A percentile compares a stretch with the other conserved stretches of the same genome.
phyloP scores from a whole-genome alignment of 2,329 filamentous ascomycete species.

The Ceratocystis papillata region DNA sequence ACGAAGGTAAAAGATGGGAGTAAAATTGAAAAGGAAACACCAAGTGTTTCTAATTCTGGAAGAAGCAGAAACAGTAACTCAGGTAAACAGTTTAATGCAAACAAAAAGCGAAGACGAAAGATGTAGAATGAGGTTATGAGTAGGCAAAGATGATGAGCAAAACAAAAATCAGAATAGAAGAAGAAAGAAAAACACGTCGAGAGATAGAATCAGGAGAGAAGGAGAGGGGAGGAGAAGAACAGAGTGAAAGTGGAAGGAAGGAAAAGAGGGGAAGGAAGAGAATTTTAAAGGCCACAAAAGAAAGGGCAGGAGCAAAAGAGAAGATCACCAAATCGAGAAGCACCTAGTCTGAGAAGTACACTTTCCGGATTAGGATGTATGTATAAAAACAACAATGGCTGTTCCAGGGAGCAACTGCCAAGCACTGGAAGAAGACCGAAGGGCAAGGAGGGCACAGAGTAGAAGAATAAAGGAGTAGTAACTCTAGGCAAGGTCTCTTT shows the following conservation, averaged over 20 bases:
- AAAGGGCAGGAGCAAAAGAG: not conserved
- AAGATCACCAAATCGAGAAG: conserved; percentile 16
- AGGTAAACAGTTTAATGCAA: not conserved
- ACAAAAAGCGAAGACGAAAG: conserved; percentile 19
- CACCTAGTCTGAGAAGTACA: not conserved
- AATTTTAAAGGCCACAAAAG: conserved; percentile 7
- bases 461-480: not conserved
- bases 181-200: conserved; percentile 23
- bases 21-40: not conserved
- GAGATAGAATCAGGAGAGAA: not conserved
- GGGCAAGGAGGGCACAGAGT: too few relatives aligned
- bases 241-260: not conserved
- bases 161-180: conserved; percentile 23
- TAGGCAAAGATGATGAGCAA: conserved; percentile 14
- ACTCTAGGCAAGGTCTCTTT: not conserved
- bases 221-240: not conserved
- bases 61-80: not conserved
- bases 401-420: not conserved
- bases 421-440: not conserved
- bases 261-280: conserved; percentile 10
- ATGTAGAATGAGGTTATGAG: conserved; percentile 21
- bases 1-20: conserved; percentile 2
- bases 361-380: not conserved
- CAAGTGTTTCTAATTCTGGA: not conserved
- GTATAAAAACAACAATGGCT: not conserved